These are phyloP conservation scores for Plasmodium fragile DNA, from an alignment of 169 alveolate genomes.

Conservation along the genomic window DNA sequence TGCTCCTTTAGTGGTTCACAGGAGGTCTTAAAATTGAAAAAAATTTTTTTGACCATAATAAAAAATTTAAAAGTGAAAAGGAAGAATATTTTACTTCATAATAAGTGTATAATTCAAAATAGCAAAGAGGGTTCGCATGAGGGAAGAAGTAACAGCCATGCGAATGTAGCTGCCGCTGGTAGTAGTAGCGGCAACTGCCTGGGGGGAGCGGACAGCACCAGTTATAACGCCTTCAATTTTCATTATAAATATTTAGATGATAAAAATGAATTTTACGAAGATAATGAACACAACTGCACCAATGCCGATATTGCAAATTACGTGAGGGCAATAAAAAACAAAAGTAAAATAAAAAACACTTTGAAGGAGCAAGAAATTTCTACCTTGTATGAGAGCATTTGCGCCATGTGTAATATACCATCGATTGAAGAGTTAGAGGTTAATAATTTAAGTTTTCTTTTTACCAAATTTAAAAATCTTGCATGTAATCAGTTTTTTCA, in stretches of 20 bases:
- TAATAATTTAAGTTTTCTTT: constrained; percentile 30
- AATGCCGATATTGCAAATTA: constrained; percentile 23
- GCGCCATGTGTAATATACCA: constrained; percentile 48
- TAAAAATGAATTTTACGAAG: constrained; percentile 21
- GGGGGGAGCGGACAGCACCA: not conserved
- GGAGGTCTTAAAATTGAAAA: constrained; percentile 50
- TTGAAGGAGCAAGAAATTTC: constrained; percentile 31
- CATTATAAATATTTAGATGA: constrained; percentile 48
- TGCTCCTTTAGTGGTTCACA: constrained; percentile 60
- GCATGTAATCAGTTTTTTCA: constrained; percentile 66
- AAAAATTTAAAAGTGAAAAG: constrained; percentile 38
- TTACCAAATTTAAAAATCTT: constrained; percentile 39
- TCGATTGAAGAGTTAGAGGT: constrained; percentile 40
- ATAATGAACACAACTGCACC: not conserved
- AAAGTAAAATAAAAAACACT: constrained; percentile 9
- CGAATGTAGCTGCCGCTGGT: not conserved
- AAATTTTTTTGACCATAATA: constrained; percentile 19
- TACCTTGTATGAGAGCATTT: constrained; percentile 26
- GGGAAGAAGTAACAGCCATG: constrained; percentile 7
- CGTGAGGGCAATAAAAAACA: constrained; percentile 30
- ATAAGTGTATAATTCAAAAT: constrained; percentile 36
- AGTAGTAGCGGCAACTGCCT: not conserved
- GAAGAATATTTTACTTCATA: constrained; percentile 31
- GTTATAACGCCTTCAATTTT: constrained; percentile 32
- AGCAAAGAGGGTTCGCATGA: constrained; percentile 15